These are phyloP conservation scores for Ceratocystis ficicola DNA, from an alignment of 2,329 filamentous ascomycete genomes.

Conservation along the genomic window DNA sequence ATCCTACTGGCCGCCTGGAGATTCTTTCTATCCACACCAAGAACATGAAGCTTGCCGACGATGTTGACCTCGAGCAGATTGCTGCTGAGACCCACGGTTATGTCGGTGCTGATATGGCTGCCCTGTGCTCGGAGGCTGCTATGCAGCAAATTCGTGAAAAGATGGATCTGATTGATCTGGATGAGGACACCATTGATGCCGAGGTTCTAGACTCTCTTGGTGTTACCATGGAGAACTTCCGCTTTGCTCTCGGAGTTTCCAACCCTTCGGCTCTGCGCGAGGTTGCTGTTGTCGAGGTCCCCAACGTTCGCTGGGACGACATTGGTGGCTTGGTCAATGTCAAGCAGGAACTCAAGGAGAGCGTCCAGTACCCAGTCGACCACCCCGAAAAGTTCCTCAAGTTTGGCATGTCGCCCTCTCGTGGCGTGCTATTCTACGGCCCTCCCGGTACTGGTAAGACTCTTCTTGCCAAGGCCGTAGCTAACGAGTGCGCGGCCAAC, in stretches of 20 bases:
- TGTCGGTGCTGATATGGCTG: conserved; percentile 95
- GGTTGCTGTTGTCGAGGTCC: conserved; percentile 96
- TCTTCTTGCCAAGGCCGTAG: conserved; percentile 96
- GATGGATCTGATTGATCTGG: conserved; percentile 98
- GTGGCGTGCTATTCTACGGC: conserved; percentile 97
- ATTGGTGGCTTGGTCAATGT: conserved; percentile 96
- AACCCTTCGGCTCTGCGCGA: conserved; percentile 98
- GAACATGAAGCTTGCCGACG: conserved; percentile 99
- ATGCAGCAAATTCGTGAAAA: conserved; percentile 99
- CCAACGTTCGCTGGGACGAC: conserved; percentile 98
- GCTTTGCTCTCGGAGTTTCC: conserved; percentile 91
- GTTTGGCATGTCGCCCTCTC: conserved; percentile 93
- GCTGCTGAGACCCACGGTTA: conserved; percentile 97
- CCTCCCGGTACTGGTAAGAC: conserved; percentile 99
- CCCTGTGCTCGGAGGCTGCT: conserved; percentile 94
- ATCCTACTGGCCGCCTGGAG: conserved; percentile 95
- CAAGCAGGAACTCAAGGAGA: conserved; percentile 99
- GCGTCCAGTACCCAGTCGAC: conserved; percentile 96
- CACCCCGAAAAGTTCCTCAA: conserved; percentile 99
- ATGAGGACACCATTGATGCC: conserved; percentile 97
- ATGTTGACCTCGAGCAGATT: conserved; percentile 93
- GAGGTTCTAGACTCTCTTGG: conserved; percentile 96
- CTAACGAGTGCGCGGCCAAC: conserved; percentile 98
- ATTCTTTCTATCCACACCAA: conserved; percentile 99
- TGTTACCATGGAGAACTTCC: conserved; percentile 99